A percentile compares a stretch with the other conserved stretches of the same genome.
These are phyloP conservation scores for Ambispora gerdemannii DNA, from an alignment of 192 early-diverging fungal genomes.

Conservation along the genomic window DNA sequence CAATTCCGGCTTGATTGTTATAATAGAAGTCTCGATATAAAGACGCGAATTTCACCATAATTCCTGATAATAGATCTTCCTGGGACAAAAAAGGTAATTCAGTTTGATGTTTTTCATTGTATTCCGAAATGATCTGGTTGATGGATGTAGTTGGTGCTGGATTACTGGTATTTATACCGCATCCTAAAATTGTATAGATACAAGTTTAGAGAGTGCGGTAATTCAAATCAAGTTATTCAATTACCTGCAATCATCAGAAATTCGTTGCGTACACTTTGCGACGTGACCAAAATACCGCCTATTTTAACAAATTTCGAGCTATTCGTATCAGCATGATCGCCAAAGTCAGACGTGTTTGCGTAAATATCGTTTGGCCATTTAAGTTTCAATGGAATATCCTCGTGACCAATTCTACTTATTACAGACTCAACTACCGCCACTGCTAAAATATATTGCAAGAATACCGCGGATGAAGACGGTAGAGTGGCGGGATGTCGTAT, in stretches of 20 bases:
- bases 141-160: constrained; percentile 79
- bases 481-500: constrained; percentile 65
- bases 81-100: constrained; percentile 55
- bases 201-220: too few species aligned
- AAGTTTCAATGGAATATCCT: constrained; percentile 74
- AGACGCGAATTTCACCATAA: constrained; percentile 70
- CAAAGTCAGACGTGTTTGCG: constrained; percentile 45
- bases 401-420: constrained; percentile 64
- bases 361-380: constrained; percentile 99
- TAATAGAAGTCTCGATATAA: constrained; percentile 72
- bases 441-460: constrained; percentile 92
- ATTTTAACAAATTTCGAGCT: constrained; percentile 69
- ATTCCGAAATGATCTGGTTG: constrained; percentile 70
- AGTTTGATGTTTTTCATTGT: constrained; percentile 50
- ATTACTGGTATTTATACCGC: constrained; percentile 87
- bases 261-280: constrained; percentile 63
- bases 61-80: constrained; percentile 63
- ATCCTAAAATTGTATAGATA: constrained; percentile 47
- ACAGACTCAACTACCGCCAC: constrained; percentile 82
- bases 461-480: constrained; percentile 65
- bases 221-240: neutral
- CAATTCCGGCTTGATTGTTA: constrained; percentile 55
- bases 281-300: constrained; percentile 88
- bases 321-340: constrained; percentile 31
- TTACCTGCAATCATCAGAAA: constrained; percentile 83